Evolutionary conservation across 139 green algal species (phyloP), one percentile per base, ranked within the genome.

Genomic region (Chlamydomonas applanata): DNA sequence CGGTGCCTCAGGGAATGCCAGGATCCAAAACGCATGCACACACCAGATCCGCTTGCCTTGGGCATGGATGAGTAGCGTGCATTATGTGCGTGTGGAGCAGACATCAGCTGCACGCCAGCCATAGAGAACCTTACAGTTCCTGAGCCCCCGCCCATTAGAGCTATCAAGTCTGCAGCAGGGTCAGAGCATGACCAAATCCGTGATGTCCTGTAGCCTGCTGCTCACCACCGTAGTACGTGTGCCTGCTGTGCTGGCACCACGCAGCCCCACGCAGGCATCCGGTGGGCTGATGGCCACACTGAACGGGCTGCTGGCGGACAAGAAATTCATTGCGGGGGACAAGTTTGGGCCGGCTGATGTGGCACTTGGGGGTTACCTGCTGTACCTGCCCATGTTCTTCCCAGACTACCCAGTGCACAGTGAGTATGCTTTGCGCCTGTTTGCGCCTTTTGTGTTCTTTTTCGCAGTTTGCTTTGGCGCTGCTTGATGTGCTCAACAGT

Each of bases 381-480:
- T 85, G 29, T 85, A 82, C 69, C 65, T 82, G 32, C 66, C 72
- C 44, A 57, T 83, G 32, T 83, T 79, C 66, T 80, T 80, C 27
- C 25, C 60, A 68, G n/a, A 62, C 22, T 68, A 68, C 24, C 27
- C 27, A 19, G 27, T 68, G 14, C 27, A 68, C 17, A 40, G 17
- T 45, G 40, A n/a, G 60, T 44, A 40, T n/a, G 7, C 7, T 71
- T 20, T 56, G 11, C 34, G 19, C 19, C n/a, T 54, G 19, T 71
- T 14, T 71, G 63, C 63, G 7, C 40, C 40, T 49, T 49, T 7
- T 49, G 7, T 49, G 40, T n/a, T n/a, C n/a, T n/a, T n/a, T n/a
- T n/a, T n/a, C n/a, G n/a, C n/a, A n/a, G n/a, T n/a, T n/a, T n/a
- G n/a, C n/a, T n/a, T n/a, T n/a, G n/a, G n/a, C n/a, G n/a, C n/a